Conservation (phyloP, 2,329 filamentous ascomycete species). For the Septoria petroselini region DNA sequence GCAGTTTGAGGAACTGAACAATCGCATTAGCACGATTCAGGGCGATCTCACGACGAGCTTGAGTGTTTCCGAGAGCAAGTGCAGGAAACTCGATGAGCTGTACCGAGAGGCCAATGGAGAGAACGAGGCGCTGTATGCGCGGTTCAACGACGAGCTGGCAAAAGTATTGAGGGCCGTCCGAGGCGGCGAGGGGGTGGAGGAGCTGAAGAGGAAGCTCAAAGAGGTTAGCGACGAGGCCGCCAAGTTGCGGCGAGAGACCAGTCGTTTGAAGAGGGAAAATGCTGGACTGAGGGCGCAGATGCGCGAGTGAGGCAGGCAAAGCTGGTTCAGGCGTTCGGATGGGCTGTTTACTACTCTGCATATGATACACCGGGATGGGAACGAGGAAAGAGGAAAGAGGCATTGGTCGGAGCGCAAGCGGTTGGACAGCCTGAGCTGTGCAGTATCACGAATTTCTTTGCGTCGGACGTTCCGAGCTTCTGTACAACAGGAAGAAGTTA, state of each 20-base stretch:
- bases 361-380: conserved; percentile 4
- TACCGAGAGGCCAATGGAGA: conserved; percentile 85
- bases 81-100: conserved; percentile 78
- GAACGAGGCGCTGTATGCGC: conserved; percentile 88
- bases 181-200: conserved; percentile 73
- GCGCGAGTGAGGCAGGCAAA: conserved; percentile 38
- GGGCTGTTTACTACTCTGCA: not conserved
- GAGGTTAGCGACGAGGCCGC: conserved; percentile 75
- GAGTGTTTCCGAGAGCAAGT: conserved; percentile 69
- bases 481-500: not conserved
- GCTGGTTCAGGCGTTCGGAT: not conserved
- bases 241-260: conserved; percentile 79
- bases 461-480: not conserved
- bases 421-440: no score
- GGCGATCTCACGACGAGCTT: conserved; percentile 70
- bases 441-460: no score
- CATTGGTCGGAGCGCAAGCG: no score
- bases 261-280: conserved; percentile 76
- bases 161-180: conserved; percentile 75
- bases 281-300: conserved; percentile 58
- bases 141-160: conserved; percentile 85
- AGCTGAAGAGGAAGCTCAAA: conserved; percentile 67
- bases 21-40: conserved; percentile 62
- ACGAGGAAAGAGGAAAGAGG: no score
- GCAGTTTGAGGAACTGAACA: conserved; percentile 57